Evolutionary conservation across 495 filamentous ascomycete genomes (phyloP).

Genomic region (Trichoderma gamsii): DNA sequence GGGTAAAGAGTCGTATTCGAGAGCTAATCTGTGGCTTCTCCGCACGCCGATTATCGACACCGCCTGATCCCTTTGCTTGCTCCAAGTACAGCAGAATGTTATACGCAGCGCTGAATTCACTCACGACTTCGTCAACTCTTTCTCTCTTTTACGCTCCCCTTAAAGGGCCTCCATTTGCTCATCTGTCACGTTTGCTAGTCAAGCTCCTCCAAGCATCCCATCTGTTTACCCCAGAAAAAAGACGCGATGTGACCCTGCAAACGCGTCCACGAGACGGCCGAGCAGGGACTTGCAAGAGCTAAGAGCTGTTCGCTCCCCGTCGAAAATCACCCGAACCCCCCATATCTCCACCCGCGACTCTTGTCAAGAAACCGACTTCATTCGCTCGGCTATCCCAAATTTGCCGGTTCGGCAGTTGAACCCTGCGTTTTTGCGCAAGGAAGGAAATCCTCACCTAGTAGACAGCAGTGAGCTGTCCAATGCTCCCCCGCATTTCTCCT

Average conservation of each 20-base stretch:
- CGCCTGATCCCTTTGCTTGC: too few species aligned
- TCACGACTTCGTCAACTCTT: not conserved
- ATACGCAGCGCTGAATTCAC: not conserved
- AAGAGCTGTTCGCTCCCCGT: not conserved
- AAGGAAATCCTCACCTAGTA: not conserved
- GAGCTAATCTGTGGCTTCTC: too few species aligned
- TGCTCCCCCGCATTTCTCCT: constrained; percentile 4
- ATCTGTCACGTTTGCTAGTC: not conserved
- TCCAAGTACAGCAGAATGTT: not conserved
- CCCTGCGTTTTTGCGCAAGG: not conserved
- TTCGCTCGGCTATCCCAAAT: not conserved
- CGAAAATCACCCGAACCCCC: not conserved
- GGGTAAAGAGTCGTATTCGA: too few species aligned
- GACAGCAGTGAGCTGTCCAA: not conserved
- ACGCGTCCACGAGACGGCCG: constrained; percentile 1
- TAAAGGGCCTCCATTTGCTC: not conserved
- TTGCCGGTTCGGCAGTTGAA: not conserved
- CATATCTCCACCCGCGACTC: not conserved
- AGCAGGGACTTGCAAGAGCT: not conserved
- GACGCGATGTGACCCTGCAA: not conserved
- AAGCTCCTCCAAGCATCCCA: not conserved
- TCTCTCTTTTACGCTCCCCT: not conserved
- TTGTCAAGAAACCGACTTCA: not conserved
- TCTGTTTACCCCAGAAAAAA: not conserved
- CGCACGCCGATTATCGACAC: too few species aligned